Conservation (phyloP, 352 stramenopile species). For the Pythium utonaiense region DNA sequence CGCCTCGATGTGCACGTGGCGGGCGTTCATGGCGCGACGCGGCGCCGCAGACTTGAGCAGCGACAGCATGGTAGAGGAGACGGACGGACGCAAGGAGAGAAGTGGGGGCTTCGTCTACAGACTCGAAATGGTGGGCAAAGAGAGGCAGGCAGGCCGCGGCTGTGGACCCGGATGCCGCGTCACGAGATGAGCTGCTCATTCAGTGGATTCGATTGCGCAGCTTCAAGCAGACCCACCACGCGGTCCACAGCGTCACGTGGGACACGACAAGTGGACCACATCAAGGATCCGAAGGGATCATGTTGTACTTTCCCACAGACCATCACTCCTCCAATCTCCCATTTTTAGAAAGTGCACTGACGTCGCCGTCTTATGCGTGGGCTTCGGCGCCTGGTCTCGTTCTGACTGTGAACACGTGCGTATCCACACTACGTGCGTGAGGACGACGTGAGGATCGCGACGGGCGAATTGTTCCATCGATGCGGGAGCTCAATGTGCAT, state of each 20-base stretch:
- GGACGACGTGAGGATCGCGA: not conserved
- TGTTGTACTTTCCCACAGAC: slow-evolving; percentile 16
- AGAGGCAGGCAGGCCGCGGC: not conserved
- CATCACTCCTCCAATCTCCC: slow-evolving; percentile 10
- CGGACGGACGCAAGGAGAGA: no score
- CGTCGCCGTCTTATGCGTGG: not conserved
- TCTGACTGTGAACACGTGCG: no score
- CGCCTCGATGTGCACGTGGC: slow-evolving; percentile 78
- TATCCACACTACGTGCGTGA: not conserved
- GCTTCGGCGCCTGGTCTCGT: not conserved
- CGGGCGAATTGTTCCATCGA: not conserved
- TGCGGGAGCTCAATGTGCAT: not conserved
- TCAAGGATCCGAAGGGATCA: not conserved
- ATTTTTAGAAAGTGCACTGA: not conserved
- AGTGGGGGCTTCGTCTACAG: slow-evolving; percentile 17
- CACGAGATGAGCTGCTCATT: not conserved
- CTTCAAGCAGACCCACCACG: slow-evolving; percentile 18
- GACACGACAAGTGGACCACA: not conserved
- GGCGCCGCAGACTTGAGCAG: slow-evolving; percentile 26
- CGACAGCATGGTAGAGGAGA: slow-evolving; percentile 37
- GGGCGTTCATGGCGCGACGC: slow-evolving; percentile 26
- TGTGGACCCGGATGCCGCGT: not conserved
- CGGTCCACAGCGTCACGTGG: slow-evolving; percentile 10
- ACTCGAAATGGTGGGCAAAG: not conserved
- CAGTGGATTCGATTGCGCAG: slow-evolving; percentile 16